These are phyloP conservation scores for Hypoxylon fragiforme DNA, from an alignment of 495 filamentous ascomycete species.

Conservation along the genomic window DNA sequence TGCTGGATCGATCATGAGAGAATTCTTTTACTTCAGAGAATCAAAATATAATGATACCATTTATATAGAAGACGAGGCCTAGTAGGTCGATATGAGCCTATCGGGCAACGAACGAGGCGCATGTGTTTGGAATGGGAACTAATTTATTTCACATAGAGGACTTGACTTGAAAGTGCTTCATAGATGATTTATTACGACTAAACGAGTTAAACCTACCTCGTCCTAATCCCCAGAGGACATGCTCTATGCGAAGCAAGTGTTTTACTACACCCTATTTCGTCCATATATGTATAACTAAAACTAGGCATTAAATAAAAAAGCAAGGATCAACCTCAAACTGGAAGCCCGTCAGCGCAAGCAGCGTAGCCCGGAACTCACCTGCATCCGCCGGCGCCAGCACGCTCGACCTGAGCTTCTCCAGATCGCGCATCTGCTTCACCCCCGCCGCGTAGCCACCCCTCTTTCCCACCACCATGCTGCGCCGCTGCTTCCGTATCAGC, in stretches of 20 bases:
- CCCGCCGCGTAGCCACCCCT: background rate
- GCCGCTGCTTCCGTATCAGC: slow-evolving; percentile 7
- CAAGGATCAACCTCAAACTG: background rate
- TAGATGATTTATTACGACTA: slow-evolving; percentile 12
- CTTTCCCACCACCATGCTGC: background rate
- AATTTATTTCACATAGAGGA: slow-evolving; percentile 13
- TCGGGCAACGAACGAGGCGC: slow-evolving; percentile 3
- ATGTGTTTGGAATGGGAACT: background rate
- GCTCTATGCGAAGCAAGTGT: no score
- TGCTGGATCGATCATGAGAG: no score
- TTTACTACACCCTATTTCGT: background rate
- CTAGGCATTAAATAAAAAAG: background rate
- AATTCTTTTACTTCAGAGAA: no score
- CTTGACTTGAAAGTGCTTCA: background rate
- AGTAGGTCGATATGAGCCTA: background rate
- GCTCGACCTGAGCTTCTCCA: slow-evolving; percentile 2
- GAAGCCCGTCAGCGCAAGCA: background rate
- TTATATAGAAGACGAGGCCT: background rate
- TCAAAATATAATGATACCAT: background rate
- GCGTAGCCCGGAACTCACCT: slow-evolving; percentile 17
- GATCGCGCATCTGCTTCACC: background rate
- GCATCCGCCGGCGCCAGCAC: background rate
- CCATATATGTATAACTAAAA: background rate
- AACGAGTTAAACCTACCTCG: slow-evolving; percentile 2
- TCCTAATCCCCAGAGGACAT: no score